Percentiles rank a stretch among this genome's conserved stretches.
phyloP scores from a whole-genome alignment of 164 flowering plant species.

The Vitis riparia region DNA sequence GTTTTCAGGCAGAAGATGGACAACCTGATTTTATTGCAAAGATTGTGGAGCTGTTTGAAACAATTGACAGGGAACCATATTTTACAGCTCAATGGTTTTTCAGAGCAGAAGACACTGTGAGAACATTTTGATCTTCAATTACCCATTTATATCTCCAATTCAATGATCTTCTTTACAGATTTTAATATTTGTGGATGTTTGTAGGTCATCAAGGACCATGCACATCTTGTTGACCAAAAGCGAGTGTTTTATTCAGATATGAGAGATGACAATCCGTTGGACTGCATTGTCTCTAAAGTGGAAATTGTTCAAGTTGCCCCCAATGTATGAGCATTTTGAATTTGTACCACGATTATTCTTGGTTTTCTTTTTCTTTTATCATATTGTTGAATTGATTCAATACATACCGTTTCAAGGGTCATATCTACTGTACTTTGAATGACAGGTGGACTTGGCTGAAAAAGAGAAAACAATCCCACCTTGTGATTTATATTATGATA shows the following conservation, averaged over 20 bases:
- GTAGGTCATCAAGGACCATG: slow-evolving; percentile 16
- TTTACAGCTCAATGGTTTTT: slow-evolving; percentile 23
- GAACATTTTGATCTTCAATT: background rate
- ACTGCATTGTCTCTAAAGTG: slow-evolving; percentile 54
- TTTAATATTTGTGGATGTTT: background rate
- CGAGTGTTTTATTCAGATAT: slow-evolving; percentile 23
- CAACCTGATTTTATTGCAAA: slow-evolving; percentile 3
- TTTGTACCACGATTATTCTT: no score
- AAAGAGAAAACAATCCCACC: slow-evolving; percentile 22
- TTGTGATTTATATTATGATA: slow-evolving; percentile 64
- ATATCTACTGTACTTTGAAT: background rate
- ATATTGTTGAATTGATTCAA: background rate
- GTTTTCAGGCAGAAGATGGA: slow-evolving; percentile 9
- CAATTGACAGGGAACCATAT: slow-evolving; percentile 3
- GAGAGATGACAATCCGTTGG: slow-evolving; percentile 58
- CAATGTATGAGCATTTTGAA: slow-evolving; percentile 30
- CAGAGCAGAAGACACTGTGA: slow-evolving; percentile 20
- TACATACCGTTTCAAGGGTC: background rate
- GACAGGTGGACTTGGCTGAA: slow-evolving; percentile 38
- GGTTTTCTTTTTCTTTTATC: background rate
- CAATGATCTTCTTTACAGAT: background rate
- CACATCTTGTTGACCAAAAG: slow-evolving; percentile 5
- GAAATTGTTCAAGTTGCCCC: slow-evolving; percentile 33
- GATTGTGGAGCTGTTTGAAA: slow-evolving; percentile 20
- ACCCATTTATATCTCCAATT: background rate